Conservation (phyloP, 164 flowering plant genomes). For the Kalanchoe fedtschenkoi region DNA sequence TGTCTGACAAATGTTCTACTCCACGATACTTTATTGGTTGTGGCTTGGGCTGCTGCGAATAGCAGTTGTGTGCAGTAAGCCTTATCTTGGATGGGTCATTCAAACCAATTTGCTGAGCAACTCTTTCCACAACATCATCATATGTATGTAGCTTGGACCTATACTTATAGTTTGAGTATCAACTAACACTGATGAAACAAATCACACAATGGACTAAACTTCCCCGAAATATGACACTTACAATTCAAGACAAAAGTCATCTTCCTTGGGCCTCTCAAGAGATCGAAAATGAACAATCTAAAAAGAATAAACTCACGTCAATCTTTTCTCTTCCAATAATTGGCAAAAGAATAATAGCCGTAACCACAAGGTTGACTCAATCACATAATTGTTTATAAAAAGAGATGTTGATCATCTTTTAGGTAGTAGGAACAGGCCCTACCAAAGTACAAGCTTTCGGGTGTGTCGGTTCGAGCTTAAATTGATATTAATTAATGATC, state of each 20-base stretch:
- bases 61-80: conserved; percentile 86
- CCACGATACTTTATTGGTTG: conserved; percentile 72
- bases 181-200: background rate
- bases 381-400: too few species aligned
- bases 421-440: background rate
- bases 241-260: background rate
- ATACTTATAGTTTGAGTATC: background rate
- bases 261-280: conserved; percentile 6
- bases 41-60: conserved; percentile 28
- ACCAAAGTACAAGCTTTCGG: background rate
- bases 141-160: conserved; percentile 33
- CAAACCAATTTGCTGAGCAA: conserved; percentile 62
- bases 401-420: background rate
- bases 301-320: background rate
- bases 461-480: background rate
- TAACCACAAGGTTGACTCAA: too few species aligned
- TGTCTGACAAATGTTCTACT: conserved; percentile 71
- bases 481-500: background rate
- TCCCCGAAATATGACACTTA: background rate
- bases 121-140: conserved; percentile 86
- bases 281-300: conserved; percentile 8
- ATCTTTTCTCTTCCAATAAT: conserved; percentile 1
- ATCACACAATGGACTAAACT: background rate
- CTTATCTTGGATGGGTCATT: conserved; percentile 85
- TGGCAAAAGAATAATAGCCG: too few species aligned